These are phyloP conservation scores for Eucalyptus leucophloia DNA, from an alignment of 345 rosid genomes.

Conservation along the genomic window DNA sequence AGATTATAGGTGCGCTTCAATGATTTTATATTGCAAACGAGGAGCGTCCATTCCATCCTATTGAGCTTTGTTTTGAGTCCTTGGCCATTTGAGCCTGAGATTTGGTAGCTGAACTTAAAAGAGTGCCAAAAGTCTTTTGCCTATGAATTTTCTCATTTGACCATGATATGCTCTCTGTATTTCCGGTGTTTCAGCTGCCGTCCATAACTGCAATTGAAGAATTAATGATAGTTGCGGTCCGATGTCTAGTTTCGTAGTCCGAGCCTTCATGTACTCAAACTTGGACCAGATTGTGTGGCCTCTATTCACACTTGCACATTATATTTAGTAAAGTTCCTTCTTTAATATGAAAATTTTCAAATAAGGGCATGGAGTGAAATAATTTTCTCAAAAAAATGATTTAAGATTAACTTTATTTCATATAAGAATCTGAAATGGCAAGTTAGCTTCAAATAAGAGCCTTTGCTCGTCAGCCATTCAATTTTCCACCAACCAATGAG, in stretches of 20 bases:
- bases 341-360: too few species aligned
- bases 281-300: background rate
- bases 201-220: background rate
- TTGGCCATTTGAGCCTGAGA: background rate
- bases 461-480: too few species aligned
- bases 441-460: too few species aligned
- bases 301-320: background rate
- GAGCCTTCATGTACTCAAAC: background rate
- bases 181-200: background rate
- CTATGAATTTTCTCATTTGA: background rate
- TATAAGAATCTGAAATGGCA: background rate
- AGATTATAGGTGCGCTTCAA: background rate
- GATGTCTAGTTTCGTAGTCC: background rate
- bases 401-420: too few species aligned
- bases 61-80: background rate
- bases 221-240: background rate
- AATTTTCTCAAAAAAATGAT: too few species aligned
- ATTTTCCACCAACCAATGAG: too few species aligned
- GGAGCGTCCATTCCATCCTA: background rate
- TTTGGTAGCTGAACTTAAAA: background rate
- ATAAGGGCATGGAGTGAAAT: too few species aligned
- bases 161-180: background rate
- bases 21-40: background rate
- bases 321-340: background rate
- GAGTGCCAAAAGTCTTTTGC: background rate